phyloP scores from a whole-genome alignment of 192 early-diverging fungal genomes.

The Spinellus fusiger region DNA sequence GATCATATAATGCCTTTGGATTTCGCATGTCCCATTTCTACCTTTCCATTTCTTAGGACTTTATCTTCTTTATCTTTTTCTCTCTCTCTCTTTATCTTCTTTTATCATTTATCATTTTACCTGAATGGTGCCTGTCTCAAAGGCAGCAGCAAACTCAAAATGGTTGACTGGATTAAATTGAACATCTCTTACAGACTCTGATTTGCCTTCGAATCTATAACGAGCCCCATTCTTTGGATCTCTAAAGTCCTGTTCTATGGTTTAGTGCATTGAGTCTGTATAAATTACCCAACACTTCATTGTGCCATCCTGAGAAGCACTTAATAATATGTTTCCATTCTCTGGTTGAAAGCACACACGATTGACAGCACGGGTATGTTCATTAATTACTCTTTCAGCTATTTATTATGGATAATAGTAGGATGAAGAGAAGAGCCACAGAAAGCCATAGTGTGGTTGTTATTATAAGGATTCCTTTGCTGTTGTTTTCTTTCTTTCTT shows the following conservation, averaged over 20 bases:
- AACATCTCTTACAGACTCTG: constrained; percentile 73
- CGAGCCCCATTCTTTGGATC: constrained; percentile 34
- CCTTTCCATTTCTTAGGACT: not conserved
- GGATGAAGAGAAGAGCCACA: not conserved
- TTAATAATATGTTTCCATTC: constrained; percentile 59
- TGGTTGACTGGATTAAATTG: constrained; percentile 61
- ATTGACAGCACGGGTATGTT: constrained; percentile 70
- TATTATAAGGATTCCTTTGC: too few species aligned
- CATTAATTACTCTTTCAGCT: constrained; percentile 57
- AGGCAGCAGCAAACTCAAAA: constrained; percentile 70
- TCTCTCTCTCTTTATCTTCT: not conserved
- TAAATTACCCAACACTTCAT: constrained; percentile 69
- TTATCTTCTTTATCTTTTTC: not conserved
- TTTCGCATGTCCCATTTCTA: constrained; percentile 79
- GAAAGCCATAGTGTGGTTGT: too few species aligned
- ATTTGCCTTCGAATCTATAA: constrained; percentile 64
- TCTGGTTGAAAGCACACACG: constrained; percentile 73
- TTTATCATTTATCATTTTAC: constrained; percentile 31
- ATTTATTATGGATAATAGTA: not conserved
- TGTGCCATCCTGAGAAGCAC: constrained; percentile 69
- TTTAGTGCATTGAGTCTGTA: not conserved
- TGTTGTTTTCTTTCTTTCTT: not conserved
- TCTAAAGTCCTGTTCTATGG: constrained; percentile 54
- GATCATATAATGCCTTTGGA: constrained; percentile 46
- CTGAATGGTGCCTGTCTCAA: constrained; percentile 75